A percentile compares a stretch with the other conserved stretches of the same genome.
These are phyloP conservation scores for Podosphaera xanthii DNA, from an alignment of 2,329 filamentous ascomycete genomes.

Conservation along the genomic window DNA sequence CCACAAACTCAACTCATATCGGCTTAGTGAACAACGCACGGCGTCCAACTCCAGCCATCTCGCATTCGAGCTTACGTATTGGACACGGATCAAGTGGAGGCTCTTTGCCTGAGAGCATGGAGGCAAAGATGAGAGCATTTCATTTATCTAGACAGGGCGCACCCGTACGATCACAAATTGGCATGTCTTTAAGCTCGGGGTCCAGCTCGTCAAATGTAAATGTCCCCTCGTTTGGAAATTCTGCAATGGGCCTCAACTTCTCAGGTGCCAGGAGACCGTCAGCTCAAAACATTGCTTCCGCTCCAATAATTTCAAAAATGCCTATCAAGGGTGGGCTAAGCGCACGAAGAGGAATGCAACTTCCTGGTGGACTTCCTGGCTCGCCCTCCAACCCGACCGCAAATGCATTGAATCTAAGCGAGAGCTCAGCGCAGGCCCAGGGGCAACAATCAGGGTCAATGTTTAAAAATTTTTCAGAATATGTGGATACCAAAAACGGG, in stretches of 20 bases:
- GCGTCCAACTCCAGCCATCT: conserved; percentile 20
- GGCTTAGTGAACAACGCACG: conserved; percentile 49
- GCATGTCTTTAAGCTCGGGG: conserved; percentile 16
- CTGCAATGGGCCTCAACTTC: conserved; percentile 22
- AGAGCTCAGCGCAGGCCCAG: conserved; percentile 6
- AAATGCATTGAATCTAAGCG: conserved; percentile 4
- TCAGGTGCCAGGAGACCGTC: conserved; percentile 23
- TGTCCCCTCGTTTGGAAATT: conserved; percentile 16
- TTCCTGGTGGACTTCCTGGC: conserved; percentile 22
- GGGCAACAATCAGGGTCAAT: conserved; percentile 18
- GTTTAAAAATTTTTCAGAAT: conserved; percentile 52
- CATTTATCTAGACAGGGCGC: conserved; percentile 40
- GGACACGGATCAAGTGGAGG: conserved; percentile 19
- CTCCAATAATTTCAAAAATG: conserved; percentile 23
- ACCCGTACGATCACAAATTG: conserved; percentile 18
- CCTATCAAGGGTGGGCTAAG: conserved; percentile 33
- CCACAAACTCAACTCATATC: conserved; percentile 60
- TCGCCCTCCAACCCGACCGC: conserved; percentile 4
- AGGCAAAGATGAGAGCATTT: conserved; percentile 48
- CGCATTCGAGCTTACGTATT: conserved; percentile 4
- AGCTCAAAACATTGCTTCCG: conserved; percentile 24
- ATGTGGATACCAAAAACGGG: conserved; percentile 76
- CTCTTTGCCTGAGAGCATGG: conserved; percentile 36
- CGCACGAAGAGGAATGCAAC: conserved; percentile 41
- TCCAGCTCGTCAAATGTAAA: conserved; percentile 3